These are phyloP conservation scores for Noccaea caerulescens DNA, from an alignment of 345 rosid genomes.

Conservation along the genomic window DNA sequence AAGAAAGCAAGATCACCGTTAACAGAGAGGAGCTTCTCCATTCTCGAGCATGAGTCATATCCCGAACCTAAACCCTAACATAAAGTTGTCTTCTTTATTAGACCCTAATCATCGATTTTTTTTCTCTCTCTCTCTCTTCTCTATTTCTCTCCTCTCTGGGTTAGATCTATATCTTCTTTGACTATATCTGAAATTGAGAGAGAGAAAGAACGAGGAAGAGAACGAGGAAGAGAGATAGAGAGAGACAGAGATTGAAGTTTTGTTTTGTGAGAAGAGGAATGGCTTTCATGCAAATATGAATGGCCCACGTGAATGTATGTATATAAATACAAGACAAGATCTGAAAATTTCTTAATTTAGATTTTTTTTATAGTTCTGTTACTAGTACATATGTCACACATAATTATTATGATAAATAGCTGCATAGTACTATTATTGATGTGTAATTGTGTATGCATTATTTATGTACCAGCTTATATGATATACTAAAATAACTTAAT, in stretches of 20 bases:
- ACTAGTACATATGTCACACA: slow-evolving; percentile 25
- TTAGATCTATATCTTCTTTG: slow-evolving; percentile 33
- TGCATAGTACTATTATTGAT: slow-evolving; percentile 29
- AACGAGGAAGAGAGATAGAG: slow-evolving; percentile 6
- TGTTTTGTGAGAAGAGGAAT: slow-evolving; percentile 37
- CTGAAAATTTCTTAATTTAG: slow-evolving; percentile 18
- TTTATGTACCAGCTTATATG: slow-evolving; percentile 15
- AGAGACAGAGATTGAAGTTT: slow-evolving; percentile 28
- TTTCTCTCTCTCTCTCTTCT: neutral
- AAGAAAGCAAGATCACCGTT: slow-evolving; percentile 38
- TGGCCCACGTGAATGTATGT: slow-evolving; percentile 47
- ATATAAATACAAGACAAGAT: slow-evolving; percentile 43
- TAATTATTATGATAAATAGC: slow-evolving; percentile 22
- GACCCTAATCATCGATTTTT: slow-evolving; percentile 31
- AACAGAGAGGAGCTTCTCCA: slow-evolving; percentile 40
- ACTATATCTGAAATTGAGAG: slow-evolving; percentile 21
- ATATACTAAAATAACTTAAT: neutral
- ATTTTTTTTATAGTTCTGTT: neutral
- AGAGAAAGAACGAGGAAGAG: slow-evolving; percentile 6
- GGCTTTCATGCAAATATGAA: slow-evolving; percentile 45
- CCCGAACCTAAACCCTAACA: slow-evolving; percentile 42
- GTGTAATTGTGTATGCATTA: neutral
- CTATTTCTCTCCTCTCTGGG: slow-evolving; percentile 6
- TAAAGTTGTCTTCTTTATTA: slow-evolving; percentile 40
- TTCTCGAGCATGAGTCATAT: slow-evolving; percentile 44